A percentile compares a stretch with the other conserved stretches of the same genome.
These are phyloP conservation scores for Cladosporium cucumerinum DNA, from an alignment of 2,329 filamentous ascomycete species.

Conservation along the genomic window DNA sequence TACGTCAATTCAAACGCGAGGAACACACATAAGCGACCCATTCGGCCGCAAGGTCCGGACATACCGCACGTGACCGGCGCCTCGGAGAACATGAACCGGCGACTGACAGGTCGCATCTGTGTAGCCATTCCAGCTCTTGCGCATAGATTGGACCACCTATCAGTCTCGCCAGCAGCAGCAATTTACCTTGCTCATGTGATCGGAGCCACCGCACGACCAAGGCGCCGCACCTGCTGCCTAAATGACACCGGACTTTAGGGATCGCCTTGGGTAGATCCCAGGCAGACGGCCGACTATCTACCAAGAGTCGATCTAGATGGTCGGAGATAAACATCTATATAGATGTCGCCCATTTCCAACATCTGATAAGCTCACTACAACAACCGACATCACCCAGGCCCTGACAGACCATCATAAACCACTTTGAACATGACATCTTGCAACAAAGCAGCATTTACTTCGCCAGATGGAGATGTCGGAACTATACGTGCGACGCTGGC, in stretches of 20 bases:
- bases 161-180: not conserved
- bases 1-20: too few species aligned
- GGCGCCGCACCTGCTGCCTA: not conserved
- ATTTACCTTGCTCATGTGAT: not conserved
- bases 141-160: not conserved
- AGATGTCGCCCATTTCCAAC: not conserved
- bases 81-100: not conserved
- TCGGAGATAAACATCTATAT: not conserved
- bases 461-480: not conserved
- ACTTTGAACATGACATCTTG: not conserved
- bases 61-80: slow-evolving; percentile 1
- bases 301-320: too few species aligned
- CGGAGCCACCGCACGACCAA: not conserved
- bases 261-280: not conserved
- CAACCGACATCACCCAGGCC: not conserved
- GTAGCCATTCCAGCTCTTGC: not conserved
- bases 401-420: not conserved
- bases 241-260: not conserved
- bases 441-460: not conserved
- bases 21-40: not conserved
- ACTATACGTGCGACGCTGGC: not conserved
- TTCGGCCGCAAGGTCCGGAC: not conserved
- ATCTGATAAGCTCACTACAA: not conserved
- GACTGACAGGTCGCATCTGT: not conserved
- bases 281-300: not conserved